Evolutionary conservation across 2,329 filamentous ascomycete species (phyloP), one percentile per base, ranked within the genome.

Genomic region (Cryphonectria naterciae): DNA sequence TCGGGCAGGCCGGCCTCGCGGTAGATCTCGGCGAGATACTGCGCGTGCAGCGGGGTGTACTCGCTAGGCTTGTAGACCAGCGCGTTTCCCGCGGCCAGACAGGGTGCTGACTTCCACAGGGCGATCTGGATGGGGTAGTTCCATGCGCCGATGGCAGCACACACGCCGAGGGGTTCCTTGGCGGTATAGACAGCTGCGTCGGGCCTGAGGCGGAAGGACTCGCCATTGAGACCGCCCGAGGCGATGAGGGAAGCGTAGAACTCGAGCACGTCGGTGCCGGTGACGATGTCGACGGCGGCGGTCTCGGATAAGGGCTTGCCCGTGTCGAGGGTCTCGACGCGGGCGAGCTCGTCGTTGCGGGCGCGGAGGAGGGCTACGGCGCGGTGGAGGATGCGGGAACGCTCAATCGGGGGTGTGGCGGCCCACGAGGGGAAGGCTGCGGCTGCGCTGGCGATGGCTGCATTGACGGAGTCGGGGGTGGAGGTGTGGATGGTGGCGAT

Each of bases 21-120:
- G 80, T 93, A 95, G 74, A 97, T 87, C 75, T 92, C 85, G 13
- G 93, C 93, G 1, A 97, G 87, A 22, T 89, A 87, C 72, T 93
- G 88, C 43, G 88, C 93, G 77, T 97, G 93, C n/a, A 97, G 85
- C 6, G 93, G 93, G 0, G 94, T 97, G 79, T 93, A 92, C 83
- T 97, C 94, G 75, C 92, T 95, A 10, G 93, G 93, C 82, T 97
- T 97, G 83, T 97, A 97, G 61, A 97, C 88, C 92, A 97, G 95
- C 78, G 91, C 93, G 81, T 97, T 97, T 28, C 93, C 93, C 0
- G 93, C 93, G 4, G 93, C 93, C 19, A 97, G 86, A 76, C 93
- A 96, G 0, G 94, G 92, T 0, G 92, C 93, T 1, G 92, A 94
- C 81, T 97, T 97, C 93, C 93, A 97, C 1, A 97, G 85, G 11